Evolutionary conservation across 176 grass and related monocot species (phyloP).

Genomic region (Cymbopogon citratus): DNA sequence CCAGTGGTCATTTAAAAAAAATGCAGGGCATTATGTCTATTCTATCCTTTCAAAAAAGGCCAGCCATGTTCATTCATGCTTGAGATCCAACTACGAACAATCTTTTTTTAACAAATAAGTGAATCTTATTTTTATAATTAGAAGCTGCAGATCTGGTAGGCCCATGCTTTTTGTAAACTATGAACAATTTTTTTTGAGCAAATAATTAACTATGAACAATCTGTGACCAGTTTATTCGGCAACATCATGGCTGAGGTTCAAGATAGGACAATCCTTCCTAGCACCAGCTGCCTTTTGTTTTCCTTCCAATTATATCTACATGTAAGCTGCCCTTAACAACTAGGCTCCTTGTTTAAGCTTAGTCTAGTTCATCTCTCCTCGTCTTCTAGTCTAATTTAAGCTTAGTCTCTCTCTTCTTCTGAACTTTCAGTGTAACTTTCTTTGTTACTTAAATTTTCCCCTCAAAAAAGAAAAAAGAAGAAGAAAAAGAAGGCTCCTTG

Average conservation of each 20-base stretch:
- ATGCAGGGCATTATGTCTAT: not conserved
- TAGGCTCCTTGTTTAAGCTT: too few species aligned
- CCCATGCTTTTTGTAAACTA: not conserved
- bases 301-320: not conserved
- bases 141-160: not conserved
- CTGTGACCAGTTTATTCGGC: not conserved
- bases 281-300: not conserved
- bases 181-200: not conserved
- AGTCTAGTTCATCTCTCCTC: too few species aligned
- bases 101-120: too few species aligned
- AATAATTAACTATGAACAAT: not conserved
- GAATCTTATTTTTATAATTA: not conserved
- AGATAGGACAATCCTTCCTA: not conserved
- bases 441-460: too few species aligned
- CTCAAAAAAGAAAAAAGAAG: too few species aligned
- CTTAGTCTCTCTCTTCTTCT: too few species aligned
- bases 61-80: not conserved
- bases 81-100: too few species aligned
- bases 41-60: not conserved
- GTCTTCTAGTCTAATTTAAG: too few species aligned
- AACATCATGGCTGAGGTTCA: not conserved
- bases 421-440: too few species aligned
- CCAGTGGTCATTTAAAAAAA: not conserved
- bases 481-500: too few species aligned
- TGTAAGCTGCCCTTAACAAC: not conserved